phyloP scores from a whole-genome alignment of 169 alveolate genomes.

The Cryptosporidium ryanae region DNA sequence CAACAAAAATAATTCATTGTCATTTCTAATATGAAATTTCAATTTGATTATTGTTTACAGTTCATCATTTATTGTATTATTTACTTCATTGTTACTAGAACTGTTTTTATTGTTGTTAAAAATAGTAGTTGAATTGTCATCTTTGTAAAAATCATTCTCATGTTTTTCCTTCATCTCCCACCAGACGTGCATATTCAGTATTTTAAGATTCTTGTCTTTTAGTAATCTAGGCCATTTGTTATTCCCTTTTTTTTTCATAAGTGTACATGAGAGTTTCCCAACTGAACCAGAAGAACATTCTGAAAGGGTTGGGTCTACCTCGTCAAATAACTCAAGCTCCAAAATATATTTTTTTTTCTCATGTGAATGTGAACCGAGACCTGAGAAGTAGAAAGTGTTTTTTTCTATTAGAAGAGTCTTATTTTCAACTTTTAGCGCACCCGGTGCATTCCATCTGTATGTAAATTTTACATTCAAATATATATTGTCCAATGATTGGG shows the following conservation, averaged over 20 bases:
- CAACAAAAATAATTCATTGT: too few relatives aligned
- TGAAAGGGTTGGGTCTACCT: slow-evolving; percentile 81
- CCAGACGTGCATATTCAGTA: slow-evolving; percentile 91
- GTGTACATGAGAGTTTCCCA: slow-evolving; percentile 87
- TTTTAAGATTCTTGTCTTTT: slow-evolving; percentile 83
- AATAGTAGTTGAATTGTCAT: slow-evolving; percentile 11
- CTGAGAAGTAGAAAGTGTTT: slow-evolving; percentile 82
- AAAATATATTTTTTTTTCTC: slow-evolving; percentile 84
- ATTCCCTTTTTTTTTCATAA: slow-evolving; percentile 81
- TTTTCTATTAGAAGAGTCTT: slow-evolving; percentile 80
- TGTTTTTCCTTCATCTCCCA: slow-evolving; percentile 94
- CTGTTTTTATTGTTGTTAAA: not conserved
- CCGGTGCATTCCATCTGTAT: slow-evolving; percentile 95
- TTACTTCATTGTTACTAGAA: not conserved
- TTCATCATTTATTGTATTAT: not conserved
- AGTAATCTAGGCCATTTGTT: slow-evolving; percentile 86
- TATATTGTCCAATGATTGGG: slow-evolving; percentile 90
- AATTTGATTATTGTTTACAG: not conserved
- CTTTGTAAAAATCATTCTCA: slow-evolving; percentile 58
- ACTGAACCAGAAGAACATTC: slow-evolving; percentile 88
- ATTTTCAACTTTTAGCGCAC: slow-evolving; percentile 87
- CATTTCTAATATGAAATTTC: too few relatives aligned
- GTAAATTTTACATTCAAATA: slow-evolving; percentile 92
- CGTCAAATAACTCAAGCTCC: slow-evolving; percentile 82
- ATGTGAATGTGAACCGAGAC: slow-evolving; percentile 87